Percentiles rank a stretch among this genome's conserved stretches.
phyloP scores from a whole-genome alignment of 2,329 filamentous ascomycete species.

The Exophiala xenobiotica region DNA sequence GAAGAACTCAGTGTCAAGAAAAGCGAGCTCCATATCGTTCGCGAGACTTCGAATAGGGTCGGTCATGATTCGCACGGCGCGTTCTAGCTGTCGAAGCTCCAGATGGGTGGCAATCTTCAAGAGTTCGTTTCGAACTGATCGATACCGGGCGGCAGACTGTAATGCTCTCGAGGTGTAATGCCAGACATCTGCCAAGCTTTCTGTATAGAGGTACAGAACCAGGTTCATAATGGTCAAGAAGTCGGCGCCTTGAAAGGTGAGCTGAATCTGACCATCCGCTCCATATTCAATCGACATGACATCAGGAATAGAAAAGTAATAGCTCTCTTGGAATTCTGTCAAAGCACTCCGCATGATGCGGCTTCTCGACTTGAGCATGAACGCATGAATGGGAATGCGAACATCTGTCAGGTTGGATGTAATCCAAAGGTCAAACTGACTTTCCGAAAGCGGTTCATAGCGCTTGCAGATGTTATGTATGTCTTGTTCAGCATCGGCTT shows the following conservation, averaged over 20 bases:
- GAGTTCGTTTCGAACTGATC: conserved; percentile 78
- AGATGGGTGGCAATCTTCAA: conserved; percentile 78
- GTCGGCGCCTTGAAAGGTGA: conserved; percentile 71
- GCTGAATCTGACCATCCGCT: conserved; percentile 51
- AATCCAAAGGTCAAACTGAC: conserved; percentile 41
- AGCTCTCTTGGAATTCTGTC: conserved; percentile 55
- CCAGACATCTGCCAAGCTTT: conserved; percentile 81
- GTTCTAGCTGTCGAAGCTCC: conserved; percentile 69
- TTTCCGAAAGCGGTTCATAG: conserved; percentile 27
- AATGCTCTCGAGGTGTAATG: conserved; percentile 69
- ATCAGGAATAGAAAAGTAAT: conserved; percentile 59
- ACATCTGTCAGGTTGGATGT: conserved; percentile 65
- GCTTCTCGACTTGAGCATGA: conserved; percentile 75
- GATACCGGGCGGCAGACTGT: conserved; percentile 68
- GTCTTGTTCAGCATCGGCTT: conserved; percentile 47
- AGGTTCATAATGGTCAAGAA: conserved; percentile 77
- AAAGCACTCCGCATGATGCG: conserved; percentile 64
- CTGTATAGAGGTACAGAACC: conserved; percentile 76
- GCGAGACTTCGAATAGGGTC: conserved; percentile 64
- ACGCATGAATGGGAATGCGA: conserved; percentile 77
- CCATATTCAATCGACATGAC: conserved; percentile 57
- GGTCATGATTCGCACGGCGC: conserved; percentile 72
- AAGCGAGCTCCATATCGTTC: conserved; percentile 67
- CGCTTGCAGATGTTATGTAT: conserved; percentile 35
- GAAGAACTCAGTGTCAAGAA: conserved; percentile 69